A percentile compares a stretch with the other conserved stretches of the same genome.
phyloP scores from a whole-genome alignment of 192 early-diverging fungal species.

The Coemansia javaensis region DNA sequence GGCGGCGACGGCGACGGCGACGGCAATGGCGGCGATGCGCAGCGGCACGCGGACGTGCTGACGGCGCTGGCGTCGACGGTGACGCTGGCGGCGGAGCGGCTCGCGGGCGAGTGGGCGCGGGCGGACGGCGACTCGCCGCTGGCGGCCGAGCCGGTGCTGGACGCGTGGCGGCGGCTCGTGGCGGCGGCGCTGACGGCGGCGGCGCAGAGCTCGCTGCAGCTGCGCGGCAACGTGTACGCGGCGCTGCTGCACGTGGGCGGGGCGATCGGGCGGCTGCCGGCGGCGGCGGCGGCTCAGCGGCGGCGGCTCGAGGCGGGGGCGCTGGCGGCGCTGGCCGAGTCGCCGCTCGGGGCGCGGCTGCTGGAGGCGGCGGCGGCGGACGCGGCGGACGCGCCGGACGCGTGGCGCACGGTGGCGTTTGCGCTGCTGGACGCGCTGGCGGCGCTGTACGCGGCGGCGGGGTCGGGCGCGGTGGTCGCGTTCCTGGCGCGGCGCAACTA shows the following conservation, averaged over 20 bases:
- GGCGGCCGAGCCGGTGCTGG: constrained; percentile 54
- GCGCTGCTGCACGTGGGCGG: constrained; percentile 66
- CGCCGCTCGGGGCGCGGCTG: constrained; percentile 61
- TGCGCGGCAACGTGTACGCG: constrained; percentile 78
- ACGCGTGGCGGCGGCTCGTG: constrained; percentile 54
- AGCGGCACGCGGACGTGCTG: constrained; percentile 33
- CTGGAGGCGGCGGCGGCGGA: constrained; percentile 73
- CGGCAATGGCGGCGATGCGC: constrained; percentile 26
- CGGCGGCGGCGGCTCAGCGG: constrained; percentile 1
- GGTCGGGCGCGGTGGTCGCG: constrained; percentile 45
- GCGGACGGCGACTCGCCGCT: constrained; percentile 45
- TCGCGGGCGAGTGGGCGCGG: constrained; percentile 40
- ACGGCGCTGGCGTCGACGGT: constrained; percentile 37
- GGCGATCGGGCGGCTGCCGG: not conserved
- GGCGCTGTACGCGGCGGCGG: constrained; percentile 44
- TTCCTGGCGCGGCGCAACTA: constrained; percentile 53
- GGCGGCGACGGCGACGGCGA: constrained; percentile 22
- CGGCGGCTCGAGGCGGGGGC: constrained; percentile 50
- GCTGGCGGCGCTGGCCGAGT: constrained; percentile 24
- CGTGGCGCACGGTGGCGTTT: constrained; percentile 85
- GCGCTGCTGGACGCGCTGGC: constrained; percentile 67
- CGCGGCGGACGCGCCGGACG: constrained; percentile 73
- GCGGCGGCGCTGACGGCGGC: constrained; percentile 57
- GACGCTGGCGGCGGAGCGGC: constrained; percentile 29
- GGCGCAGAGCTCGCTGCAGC: constrained; percentile 46